phyloP scores from a whole-genome alignment of 176 grass and related monocot genomes.

The Avena insularis region DNA sequence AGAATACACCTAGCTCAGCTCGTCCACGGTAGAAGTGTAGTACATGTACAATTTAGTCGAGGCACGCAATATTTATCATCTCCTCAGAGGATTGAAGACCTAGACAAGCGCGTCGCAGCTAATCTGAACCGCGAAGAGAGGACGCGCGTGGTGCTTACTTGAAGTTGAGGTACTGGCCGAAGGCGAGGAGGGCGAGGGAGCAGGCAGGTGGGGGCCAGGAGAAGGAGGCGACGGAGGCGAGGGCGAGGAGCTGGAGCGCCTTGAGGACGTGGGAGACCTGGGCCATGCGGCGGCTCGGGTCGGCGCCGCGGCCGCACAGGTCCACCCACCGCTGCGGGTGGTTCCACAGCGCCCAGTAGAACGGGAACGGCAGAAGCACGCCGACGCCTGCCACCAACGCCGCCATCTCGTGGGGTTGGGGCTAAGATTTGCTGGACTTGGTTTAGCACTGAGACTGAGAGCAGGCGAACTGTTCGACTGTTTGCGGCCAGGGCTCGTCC shows the following conservation, averaged over 20 bases:
- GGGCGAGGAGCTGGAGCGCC: conserved; percentile 71
- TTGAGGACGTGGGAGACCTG: conserved; percentile 88
- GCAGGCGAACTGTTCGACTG: conserved; percentile 35
- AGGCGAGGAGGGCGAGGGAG: conserved; percentile 62
- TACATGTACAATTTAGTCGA: no score
- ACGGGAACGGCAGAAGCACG: conserved; percentile 77
- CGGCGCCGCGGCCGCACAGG: conserved; percentile 67
- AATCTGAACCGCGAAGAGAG: neutral
- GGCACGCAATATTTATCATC: no score
- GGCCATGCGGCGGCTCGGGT: conserved; percentile 87
- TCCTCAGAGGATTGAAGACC: neutral
- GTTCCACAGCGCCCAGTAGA: conserved; percentile 85
- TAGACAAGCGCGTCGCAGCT: neutral
- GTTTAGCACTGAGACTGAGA: conserved; percentile 1
- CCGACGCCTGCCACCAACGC: conserved; percentile 41
- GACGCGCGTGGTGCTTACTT: conserved; percentile 54
- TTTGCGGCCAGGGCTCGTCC: neutral
- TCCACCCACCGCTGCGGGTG: conserved; percentile 80
- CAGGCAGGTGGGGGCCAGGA: conserved; percentile 67
- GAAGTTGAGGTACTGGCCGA: conserved; percentile 91
- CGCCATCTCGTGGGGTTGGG: neutral
- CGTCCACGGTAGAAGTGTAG: no score
- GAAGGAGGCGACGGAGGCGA: conserved; percentile 76
- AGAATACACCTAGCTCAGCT: no score
- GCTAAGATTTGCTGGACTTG: neutral